phyloP scores from a whole-genome alignment of 371 early-diverging fungal genomes.

The Mucor indicus region DNA sequence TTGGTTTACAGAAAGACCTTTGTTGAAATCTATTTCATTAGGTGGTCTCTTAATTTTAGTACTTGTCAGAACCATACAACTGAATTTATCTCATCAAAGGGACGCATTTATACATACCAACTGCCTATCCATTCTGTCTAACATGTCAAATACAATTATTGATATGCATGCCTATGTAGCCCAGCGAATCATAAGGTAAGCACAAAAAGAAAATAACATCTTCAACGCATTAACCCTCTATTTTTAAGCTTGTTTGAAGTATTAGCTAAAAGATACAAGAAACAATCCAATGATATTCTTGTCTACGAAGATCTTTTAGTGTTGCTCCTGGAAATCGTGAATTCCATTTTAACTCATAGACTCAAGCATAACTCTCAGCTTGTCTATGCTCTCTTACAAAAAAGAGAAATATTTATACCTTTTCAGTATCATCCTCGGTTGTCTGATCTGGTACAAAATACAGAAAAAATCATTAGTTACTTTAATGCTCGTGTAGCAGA shows the following conservation, averaged over 20 bases:
- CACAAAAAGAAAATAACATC: neutral
- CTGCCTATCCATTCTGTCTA: constrained; percentile 64
- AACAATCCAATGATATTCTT: constrained; percentile 37
- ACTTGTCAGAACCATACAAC: constrained; percentile 63
- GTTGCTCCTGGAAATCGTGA: constrained; percentile 68
- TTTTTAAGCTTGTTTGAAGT: constrained; percentile 59
- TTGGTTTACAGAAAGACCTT: constrained; percentile 73
- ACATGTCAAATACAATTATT: constrained; percentile 60
- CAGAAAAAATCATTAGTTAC: constrained; percentile 63
- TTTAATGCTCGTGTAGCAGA: constrained; percentile 64
- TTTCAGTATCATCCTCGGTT: constrained; percentile 55
- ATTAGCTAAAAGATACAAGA: constrained; percentile 64
- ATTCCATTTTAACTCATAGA: constrained; percentile 59
- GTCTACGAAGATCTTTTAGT: constrained; percentile 70
- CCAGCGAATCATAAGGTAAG: constrained; percentile 66
- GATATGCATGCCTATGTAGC: constrained; percentile 73
- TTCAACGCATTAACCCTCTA: neutral
- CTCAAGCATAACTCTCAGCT: constrained; percentile 70
- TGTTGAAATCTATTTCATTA: constrained; percentile 64
- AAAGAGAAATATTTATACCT: constrained; percentile 62
- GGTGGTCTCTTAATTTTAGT: constrained; percentile 66
- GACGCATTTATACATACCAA: constrained; percentile 71
- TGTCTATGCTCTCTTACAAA: constrained; percentile 70
- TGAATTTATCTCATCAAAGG: constrained; percentile 69
- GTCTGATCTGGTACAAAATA: constrained; percentile 58